phyloP scores from a whole-genome alignment of 1,284 basidiomycete genomes.

The Grifola frondosa region DNA sequence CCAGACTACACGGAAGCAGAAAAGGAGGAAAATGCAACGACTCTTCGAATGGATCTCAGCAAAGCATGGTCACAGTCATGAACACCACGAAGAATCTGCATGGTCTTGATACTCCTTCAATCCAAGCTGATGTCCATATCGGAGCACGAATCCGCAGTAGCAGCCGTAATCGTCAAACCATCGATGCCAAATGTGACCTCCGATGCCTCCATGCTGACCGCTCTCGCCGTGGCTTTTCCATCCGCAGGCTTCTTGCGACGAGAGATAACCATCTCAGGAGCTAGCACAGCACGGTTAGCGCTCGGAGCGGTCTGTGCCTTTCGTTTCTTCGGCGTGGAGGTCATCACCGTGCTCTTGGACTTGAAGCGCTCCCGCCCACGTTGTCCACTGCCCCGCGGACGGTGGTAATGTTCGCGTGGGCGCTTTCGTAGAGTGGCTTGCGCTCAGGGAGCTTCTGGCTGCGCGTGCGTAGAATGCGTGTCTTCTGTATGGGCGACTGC shows the following conservation, averaged over 20 bases:
- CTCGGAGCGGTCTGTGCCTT: conserved; percentile 7
- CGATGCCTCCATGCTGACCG: conserved; percentile 8
- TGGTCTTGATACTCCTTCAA: background rate
- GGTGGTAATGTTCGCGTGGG: conserved; percentile 22
- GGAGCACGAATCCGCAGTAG: conserved; percentile 7
- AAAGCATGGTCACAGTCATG: no score
- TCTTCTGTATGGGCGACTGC: conserved; percentile 1
- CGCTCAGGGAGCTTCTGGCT: conserved; percentile 22
- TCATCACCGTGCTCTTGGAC: conserved; percentile 18
- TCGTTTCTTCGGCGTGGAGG: conserved; percentile 29
- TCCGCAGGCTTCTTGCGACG: no score
- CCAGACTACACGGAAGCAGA: no score
- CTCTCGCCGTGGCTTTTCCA: conserved; percentile 2
- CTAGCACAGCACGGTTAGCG: background rate
- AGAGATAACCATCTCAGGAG: no score
- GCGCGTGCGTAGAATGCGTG: conserved; percentile 20
- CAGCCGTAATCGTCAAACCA: conserved; percentile 22
- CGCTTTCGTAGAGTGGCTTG: conserved; percentile 6
- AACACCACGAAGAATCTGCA: no score
- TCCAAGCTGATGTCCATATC: conserved; percentile 21
- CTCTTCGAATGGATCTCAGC: no score
- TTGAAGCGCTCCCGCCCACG: conserved; percentile 2
- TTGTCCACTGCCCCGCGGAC: conserved; percentile 14
- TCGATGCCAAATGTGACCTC: conserved; percentile 24
- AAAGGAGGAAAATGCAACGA: no score